phyloP scores from a whole-genome alignment of 306 rosid genomes.

The Lathyrus aphaca region DNA sequence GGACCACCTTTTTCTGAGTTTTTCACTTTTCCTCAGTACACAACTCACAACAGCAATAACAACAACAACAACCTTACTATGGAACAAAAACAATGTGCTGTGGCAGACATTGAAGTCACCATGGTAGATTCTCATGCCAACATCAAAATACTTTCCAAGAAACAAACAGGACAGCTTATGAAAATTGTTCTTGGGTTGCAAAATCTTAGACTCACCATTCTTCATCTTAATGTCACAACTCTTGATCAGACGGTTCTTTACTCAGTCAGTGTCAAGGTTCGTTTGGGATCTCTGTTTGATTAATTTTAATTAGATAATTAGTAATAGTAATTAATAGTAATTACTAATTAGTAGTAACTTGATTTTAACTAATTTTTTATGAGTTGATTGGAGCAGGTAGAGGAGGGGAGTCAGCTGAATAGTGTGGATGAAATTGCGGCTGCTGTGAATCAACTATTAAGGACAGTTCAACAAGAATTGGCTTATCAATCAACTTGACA shows the following conservation, averaged over 20 bases:
- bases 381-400: conserved; percentile 59
- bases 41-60: conserved; percentile 42
- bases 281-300: background rate
- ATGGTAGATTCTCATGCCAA: conserved; percentile 89
- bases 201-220: conserved; percentile 61
- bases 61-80: conserved; percentile 8
- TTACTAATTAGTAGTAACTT: background rate
- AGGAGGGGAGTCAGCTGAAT: conserved; percentile 72
- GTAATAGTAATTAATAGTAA: too few species aligned
- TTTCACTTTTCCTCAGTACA: conserved; percentile 84
- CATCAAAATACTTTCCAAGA: conserved; percentile 68
- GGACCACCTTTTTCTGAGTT: conserved; percentile 61
- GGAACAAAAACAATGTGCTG: conserved; percentile 46
- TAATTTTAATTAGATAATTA: background rate
- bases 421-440: conserved; percentile 91
- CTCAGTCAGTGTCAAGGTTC: conserved; percentile 81
- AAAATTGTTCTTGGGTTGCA: conserved; percentile 72
- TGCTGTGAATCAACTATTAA: conserved; percentile 74
- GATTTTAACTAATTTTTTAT: background rate
- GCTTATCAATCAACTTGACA: conserved; percentile 38
- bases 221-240: conserved; percentile 82
- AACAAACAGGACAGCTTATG: conserved; percentile 56
- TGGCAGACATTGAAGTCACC: conserved; percentile 86
- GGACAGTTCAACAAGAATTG: conserved; percentile 54
- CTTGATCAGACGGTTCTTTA: conserved; percentile 66